Evolutionary conservation across 2,329 filamentous ascomycete species (phyloP).

Genomic region (Sclerotinia spermophila): DNA sequence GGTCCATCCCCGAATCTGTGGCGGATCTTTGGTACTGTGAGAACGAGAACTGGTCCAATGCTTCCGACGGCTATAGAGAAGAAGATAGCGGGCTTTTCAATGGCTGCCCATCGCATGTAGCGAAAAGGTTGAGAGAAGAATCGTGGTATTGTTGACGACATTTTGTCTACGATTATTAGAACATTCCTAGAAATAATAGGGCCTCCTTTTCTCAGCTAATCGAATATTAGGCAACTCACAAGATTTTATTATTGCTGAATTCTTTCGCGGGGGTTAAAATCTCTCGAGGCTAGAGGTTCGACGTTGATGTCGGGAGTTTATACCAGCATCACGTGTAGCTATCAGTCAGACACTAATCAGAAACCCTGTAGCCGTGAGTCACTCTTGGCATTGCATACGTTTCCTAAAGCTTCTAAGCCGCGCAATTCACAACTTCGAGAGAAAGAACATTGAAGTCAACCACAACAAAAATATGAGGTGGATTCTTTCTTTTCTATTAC

Average conservation of each 20-base stretch:
- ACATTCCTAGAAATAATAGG: neutral
- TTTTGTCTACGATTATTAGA: conserved; percentile 41
- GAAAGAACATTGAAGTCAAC: conserved; percentile 23
- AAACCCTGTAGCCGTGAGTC: conserved; percentile 19
- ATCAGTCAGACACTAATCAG: conserved; percentile 16
- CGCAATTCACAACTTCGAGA: conserved; percentile 22
- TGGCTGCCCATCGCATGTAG: conserved; percentile 83
- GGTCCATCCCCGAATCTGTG: conserved; percentile 69
- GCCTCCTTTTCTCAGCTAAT: neutral
- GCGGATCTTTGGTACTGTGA: conserved; percentile 71
- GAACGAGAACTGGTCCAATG: conserved; percentile 66
- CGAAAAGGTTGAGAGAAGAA: conserved; percentile 83
- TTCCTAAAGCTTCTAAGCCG: conserved; percentile 37
- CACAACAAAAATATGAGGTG: conserved; percentile 60
- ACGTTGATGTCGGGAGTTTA: conserved; percentile 23
- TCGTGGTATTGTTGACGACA: conserved; percentile 61
- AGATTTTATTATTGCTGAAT: neutral
- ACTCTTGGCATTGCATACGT: conserved; percentile 38
- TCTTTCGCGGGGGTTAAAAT: neutral
- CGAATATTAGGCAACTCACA: neutral
- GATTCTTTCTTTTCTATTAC: conserved; percentile 64
- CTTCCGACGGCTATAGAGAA: conserved; percentile 75
- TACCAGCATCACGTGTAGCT: conserved; percentile 24
- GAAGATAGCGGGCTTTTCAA: conserved; percentile 88
- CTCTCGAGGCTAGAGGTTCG: conserved; percentile 15